phyloP scores from a whole-genome alignment of 768 basidiomycete species.

The Russula earlei region DNA sequence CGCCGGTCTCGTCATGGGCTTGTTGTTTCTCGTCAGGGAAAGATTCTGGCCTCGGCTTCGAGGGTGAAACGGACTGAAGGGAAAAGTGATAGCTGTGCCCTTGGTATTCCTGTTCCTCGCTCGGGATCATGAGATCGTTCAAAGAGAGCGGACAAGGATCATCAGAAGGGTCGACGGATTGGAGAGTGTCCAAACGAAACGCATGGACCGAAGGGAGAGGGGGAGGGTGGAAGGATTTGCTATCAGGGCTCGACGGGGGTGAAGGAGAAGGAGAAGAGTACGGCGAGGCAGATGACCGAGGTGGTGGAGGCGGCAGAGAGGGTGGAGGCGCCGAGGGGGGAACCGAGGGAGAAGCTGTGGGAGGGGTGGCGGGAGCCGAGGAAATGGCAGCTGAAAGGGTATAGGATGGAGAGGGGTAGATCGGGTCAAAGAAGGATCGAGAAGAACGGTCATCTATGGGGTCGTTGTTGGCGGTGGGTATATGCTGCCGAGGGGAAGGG shows the following conservation, averaged over 20 bases:
- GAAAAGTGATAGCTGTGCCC: constrained; percentile 18
- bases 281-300: not conserved
- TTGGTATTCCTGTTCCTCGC: constrained; percentile 16
- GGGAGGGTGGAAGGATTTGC: not conserved
- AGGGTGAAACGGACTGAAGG: constrained; percentile 4
- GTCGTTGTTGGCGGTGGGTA: not conserved
- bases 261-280: constrained; percentile 8
- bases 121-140: constrained; percentile 14
- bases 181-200: constrained; percentile 14
- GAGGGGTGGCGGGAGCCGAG: not conserved
- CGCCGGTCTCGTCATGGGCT: not conserved
- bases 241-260: constrained; percentile 9
- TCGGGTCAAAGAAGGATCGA: constrained; percentile 11
- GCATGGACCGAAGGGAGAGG: constrained; percentile 15
- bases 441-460: constrained; percentile 8
- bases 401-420: constrained; percentile 14
- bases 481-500: not conserved
- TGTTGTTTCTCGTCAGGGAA: constrained; percentile 1
- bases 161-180: constrained; percentile 16
- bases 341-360: not conserved
- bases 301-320: not conserved
- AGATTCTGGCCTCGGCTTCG: not conserved
- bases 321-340: not conserved
- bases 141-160: constrained; percentile 21
- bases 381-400: constrained; percentile 14